Conservation (phyloP, 306 rosid species). For the Cicer chorassanicum region DNA sequence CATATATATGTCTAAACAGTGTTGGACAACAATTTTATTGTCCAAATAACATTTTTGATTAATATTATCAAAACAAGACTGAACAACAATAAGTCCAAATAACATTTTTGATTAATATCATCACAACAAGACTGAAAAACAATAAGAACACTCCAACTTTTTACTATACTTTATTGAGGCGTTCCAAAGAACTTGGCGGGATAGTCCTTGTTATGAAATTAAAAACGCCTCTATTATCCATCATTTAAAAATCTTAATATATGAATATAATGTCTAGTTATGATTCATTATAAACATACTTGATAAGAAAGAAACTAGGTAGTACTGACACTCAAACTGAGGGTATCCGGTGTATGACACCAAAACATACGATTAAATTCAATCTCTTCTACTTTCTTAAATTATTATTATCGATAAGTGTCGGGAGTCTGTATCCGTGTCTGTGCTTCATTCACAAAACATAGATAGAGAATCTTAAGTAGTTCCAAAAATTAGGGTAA, state of each 20-base stretch:
- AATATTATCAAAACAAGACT: constrained; percentile 3
- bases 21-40: too few relatives aligned
- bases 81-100: background rate
- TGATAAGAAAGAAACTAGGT: background rate
- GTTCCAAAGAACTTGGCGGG: background rate
- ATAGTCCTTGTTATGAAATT: background rate
- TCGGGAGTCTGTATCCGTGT: too few relatives aligned
- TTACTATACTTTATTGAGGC: background rate
- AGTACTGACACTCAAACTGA: background rate
- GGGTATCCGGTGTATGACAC: too few relatives aligned
- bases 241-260: background rate
- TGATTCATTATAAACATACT: background rate
- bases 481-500: background rate
- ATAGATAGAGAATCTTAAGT: constrained; percentile 14
- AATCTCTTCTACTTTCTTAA: too few relatives aligned
- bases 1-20: too few relatives aligned
- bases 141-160: constrained; percentile 1
- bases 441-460: background rate
- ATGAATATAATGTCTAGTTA: background rate
- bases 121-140: background rate
- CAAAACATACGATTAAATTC: too few relatives aligned
- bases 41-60: too few relatives aligned
- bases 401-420: too few relatives aligned
- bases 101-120: background rate
- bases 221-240: constrained; percentile 10